phyloP scores from a whole-genome alignment of 164 flowering plant genomes.

The Nymphaea thermarum region DNA sequence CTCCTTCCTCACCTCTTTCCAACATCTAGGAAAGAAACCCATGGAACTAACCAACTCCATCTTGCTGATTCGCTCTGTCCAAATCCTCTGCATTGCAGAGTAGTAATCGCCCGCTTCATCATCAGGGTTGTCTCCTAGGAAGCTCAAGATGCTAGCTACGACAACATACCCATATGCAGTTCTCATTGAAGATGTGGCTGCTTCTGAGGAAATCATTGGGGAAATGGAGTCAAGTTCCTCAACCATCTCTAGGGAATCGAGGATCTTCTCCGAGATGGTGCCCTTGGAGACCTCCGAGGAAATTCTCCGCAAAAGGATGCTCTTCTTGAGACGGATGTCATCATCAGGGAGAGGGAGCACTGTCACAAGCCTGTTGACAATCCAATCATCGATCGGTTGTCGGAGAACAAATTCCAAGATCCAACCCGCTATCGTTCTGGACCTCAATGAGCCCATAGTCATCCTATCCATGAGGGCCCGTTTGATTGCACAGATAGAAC shows the following conservation, averaged over 20 bases:
- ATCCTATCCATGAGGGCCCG: no score
- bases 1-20: slow-evolving; percentile 23
- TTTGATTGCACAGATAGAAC: no score
- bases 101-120: slow-evolving; percentile 15
- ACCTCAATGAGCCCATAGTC: no score
- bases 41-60: slow-evolving; percentile 21
- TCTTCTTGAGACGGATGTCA: slow-evolving; percentile 21
- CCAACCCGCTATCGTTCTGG: slow-evolving; percentile 17
- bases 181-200: slow-evolving; percentile 15
- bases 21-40: slow-evolving; percentile 25
- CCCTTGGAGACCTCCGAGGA: slow-evolving; percentile 18
- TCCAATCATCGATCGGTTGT: slow-evolving; percentile 16
- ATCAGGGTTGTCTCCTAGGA: slow-evolving; percentile 12
- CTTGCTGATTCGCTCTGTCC: slow-evolving; percentile 32
- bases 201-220: slow-evolving; percentile 14
- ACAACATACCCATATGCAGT: slow-evolving; percentile 49
- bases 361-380: slow-evolving; percentile 11
- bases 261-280: slow-evolving; percentile 26
- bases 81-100: slow-evolving; percentile 37
- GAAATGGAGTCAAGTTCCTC: slow-evolving; percentile 21
- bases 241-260: slow-evolving; percentile 30
- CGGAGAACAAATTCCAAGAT: slow-evolving; percentile 47
- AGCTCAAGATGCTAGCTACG: slow-evolving; percentile 36
- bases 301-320: slow-evolving; percentile 29
- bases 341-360: slow-evolving; percentile 22